Base-by-base conservation (phyloP, 2,329 filamentous ascomycete genomes). In the Penicillium palitans region DNA sequence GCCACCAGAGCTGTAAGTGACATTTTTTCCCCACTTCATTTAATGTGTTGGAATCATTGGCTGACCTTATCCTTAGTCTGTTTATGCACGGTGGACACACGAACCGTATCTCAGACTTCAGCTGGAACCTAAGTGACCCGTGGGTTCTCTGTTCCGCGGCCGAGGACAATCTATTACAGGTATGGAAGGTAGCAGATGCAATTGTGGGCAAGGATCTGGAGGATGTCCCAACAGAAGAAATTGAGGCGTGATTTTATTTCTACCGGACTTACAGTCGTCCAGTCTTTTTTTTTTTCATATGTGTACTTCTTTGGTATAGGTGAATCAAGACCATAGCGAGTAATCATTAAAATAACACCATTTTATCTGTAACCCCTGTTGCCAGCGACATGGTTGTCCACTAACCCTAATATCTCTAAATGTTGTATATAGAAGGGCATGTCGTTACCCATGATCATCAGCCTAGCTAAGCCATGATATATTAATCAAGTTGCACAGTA, bases 61-160 rank as follows among this genome's bases (percentile, higher is more conserved):
- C 58, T 58, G 27, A 54, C 41, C n/a, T 33, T 47, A 13, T 39
- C 15, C 42, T 45, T 62, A 92, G 90, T 47, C 80, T 99, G 1
- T 99, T 99, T 78, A 98, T 99, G 93, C 95, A 99, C 70, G 95
- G 95, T 61, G 95, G 95, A 33, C 96, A 99, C 79, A 99, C 95
- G 12, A 97, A 97, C 78, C 90, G 96, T 66, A 86, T 99, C 61
- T 92, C 91, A 37, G 96, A 99, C 76, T 99, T 99, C 72, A 93
- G 90, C 78, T 99, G 93, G 93, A 99, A 99, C 76, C 86, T 87
- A 66, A 96, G 96, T 73, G 92, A 97, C 70, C 93, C 93, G 5
- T 99, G 96, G 96, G 86, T 97, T 55, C 90, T 99, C 66, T 93
- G 92, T 74, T 96, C 90, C 61, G 93, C 95, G 17, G 95, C 93